Evolutionary conservation across 257 asterid genomes (phyloP).

Genomic region (Verbena officinalis): DNA sequence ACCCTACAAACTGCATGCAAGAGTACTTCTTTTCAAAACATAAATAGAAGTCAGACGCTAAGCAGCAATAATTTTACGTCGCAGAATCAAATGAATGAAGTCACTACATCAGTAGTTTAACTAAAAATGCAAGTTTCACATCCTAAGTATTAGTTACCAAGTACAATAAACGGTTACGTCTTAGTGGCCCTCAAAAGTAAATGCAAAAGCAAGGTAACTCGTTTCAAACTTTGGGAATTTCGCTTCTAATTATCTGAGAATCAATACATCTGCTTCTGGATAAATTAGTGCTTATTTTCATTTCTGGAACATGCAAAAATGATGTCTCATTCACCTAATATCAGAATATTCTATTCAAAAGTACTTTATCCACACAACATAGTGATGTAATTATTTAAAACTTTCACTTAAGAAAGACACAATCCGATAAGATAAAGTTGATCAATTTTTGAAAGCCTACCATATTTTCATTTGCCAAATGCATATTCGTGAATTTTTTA

Average conservation of each 20-base stretch:
- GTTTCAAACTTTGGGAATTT: background rate
- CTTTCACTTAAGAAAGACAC: no score
- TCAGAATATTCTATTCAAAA: background rate
- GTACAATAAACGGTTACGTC: background rate
- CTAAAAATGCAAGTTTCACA: slow-evolving; percentile 3
- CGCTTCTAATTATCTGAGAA: background rate
- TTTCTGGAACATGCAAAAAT: slow-evolving; percentile 3
- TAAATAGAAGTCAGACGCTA: background rate
- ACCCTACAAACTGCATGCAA: slow-evolving; percentile 33
- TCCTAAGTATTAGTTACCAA: background rate
- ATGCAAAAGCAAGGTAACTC: background rate
- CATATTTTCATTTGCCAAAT: no score
- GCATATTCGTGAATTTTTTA: no score
- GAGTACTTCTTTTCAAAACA: slow-evolving; percentile 15
- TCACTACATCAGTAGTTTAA: background rate
- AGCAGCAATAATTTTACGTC: background rate
- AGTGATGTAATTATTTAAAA: no score
- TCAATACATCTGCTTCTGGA: background rate
- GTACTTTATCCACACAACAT: slow-evolving; percentile 12
- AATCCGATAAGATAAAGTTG: no score
- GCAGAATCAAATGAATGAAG: slow-evolving; percentile 9
- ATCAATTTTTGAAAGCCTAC: no score
- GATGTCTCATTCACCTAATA: background rate
- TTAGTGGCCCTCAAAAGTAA: background rate
- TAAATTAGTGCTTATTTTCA: background rate